Conservation (phyloP, 73 alveolate species). For the Paramecium biaurelia region DNA sequence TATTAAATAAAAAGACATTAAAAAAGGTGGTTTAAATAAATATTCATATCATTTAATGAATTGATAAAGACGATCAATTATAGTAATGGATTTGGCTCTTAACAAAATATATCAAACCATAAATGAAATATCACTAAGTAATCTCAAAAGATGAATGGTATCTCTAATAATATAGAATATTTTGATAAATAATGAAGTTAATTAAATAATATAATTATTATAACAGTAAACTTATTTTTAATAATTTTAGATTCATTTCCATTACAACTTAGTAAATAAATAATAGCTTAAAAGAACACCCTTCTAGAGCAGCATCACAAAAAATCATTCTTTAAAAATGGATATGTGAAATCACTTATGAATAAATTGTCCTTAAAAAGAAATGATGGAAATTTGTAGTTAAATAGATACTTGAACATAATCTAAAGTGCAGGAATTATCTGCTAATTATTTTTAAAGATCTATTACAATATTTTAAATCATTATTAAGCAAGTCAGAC, state of each 20-base stretch:
- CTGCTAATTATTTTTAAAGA: slow-evolving; percentile 12
- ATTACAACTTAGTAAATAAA: background rate
- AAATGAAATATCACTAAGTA: background rate
- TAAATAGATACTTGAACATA: background rate
- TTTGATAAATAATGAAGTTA: background rate
- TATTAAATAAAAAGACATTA: background rate
- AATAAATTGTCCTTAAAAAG: slow-evolving; percentile 5
- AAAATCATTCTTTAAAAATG: background rate
- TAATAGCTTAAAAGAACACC: background rate
- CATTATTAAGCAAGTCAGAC: background rate
- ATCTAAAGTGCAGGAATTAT: background rate
- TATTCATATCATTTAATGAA: slow-evolving; percentile 11
- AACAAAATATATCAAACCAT: background rate
- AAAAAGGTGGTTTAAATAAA: background rate
- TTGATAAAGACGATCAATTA: background rate
- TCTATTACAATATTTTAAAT: slow-evolving; percentile 17
- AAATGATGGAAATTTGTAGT: slow-evolving; percentile 32
- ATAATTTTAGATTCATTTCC: background rate
- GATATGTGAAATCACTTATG: background rate
- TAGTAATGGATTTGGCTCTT: background rate
- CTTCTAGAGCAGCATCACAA: background rate
- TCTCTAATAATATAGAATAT: background rate
- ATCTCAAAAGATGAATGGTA: slow-evolving; percentile 31
- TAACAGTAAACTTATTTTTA: background rate
- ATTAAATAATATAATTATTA: background rate